Percentiles rank a stretch among this genome's conserved stretches.
These are phyloP conservation scores for Calocera cornea DNA, from an alignment of 768 basidiomycete genomes.

Conservation along the genomic window DNA sequence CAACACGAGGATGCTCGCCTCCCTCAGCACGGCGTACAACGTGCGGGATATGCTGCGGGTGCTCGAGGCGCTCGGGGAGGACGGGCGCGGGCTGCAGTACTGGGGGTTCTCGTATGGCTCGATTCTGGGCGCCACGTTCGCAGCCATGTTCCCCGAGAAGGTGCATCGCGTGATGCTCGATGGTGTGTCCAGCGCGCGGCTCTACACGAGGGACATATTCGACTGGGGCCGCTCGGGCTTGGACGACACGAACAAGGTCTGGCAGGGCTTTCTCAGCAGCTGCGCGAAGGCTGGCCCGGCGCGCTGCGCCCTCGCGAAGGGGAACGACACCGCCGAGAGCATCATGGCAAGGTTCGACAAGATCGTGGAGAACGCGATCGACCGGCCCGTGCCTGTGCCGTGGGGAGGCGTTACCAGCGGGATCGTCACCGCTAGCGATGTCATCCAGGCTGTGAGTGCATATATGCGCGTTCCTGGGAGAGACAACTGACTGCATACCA, in stretches of 20 bases:
- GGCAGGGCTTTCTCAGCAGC: slow-evolving; percentile 11
- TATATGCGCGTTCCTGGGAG: too few species aligned
- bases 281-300: slow-evolving; percentile 12
- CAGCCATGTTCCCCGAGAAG: slow-evolving; percentile 17
- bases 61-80: slow-evolving; percentile 3
- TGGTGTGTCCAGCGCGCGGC: slow-evolving; percentile 7
- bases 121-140: slow-evolving; percentile 15
- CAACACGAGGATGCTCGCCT: neutral
- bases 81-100: slow-evolving; percentile 12
- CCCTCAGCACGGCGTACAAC: neutral
- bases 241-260: neutral
- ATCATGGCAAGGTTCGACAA: neutral
- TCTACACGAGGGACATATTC: neutral
- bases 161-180: slow-evolving; percentile 12
- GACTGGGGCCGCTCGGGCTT: neutral
- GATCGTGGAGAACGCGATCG: neutral
- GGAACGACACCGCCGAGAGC: slow-evolving; percentile 4
- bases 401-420: too few species aligned
- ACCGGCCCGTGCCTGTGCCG: neutral
- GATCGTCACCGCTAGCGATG: too few species aligned
- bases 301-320: slow-evolving; percentile 7
- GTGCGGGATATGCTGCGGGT: slow-evolving; percentile 5
- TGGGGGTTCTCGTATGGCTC: slow-evolving; percentile 19
- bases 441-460: too few species aligned
- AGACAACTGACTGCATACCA: too few species aligned